Base-by-base conservation (phyloP, 2,329 filamentous ascomycete genomes). In the Ophiosphaerella herpotricha region DNA sequence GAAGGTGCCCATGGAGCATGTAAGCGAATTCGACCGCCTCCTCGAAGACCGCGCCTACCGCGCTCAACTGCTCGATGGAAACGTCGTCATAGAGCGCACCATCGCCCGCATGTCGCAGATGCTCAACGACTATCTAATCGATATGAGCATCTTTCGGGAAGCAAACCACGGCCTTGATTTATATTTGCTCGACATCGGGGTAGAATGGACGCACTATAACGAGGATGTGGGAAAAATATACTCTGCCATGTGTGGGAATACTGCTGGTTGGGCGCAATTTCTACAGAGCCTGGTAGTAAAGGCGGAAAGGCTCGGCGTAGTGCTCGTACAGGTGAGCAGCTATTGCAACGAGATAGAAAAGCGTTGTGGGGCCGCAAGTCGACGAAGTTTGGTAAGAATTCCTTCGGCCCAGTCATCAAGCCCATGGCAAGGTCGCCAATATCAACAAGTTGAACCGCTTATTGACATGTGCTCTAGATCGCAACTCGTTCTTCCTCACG, bases 11-110 rank as follows among this genome's bases (percentile, higher is more conserved):
- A 85, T 97, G 75, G 83, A 89, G 59, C 94, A 96, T 64, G 82
- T 90, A 39, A 79, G 84, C 18, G 85, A 91, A 6, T 97, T 97
- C 64, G 90, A 96, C 70, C 83, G 85, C 54, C 94, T 97, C 83
- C 80, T 97, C 41, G 87, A 91, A 67, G 91, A 97, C 66, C 85
- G 88, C 54, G 81, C 82, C 44, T 97, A 96, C 70, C 86, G 93
- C 13, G 78, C 85, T 14, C 87, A 93, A 61, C 90, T 97, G 44
- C 80, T 96, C 33, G 85, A 87, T 42, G 91, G 92, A 45, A 97
- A 97, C 66, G 87, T 94, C 64, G 90, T 88, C 71, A 96, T 97
- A 55, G 91, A 96, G 66, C 88, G 91, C 72, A 91, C 96, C 48
- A 82, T 96, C 39, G 83, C 85, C n/a, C 82, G 91, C 56, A 96